Evolutionary conservation across 371 early-diverging fungal species (phyloP).

Genomic region (Polyrhizophydium stewartii): DNA sequence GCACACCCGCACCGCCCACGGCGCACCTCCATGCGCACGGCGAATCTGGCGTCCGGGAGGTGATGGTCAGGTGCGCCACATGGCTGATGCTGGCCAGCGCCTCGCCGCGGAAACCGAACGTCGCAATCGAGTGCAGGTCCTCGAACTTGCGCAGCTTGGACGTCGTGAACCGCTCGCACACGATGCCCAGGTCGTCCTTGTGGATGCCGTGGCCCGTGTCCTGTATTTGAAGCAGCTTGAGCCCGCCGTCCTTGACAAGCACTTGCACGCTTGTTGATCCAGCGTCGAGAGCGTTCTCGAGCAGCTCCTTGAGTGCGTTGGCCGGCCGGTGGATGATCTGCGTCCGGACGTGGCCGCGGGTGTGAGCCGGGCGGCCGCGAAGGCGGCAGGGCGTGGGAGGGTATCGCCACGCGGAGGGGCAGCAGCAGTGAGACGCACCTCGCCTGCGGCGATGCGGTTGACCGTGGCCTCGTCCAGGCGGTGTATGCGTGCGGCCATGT

Average conservation of each 20-base stretch:
- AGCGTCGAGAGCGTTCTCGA: conserved; percentile 98
- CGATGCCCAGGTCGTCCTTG: conserved; percentile 36
- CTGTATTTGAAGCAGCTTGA: conserved; percentile 86
- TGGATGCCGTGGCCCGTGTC: conserved; percentile 97
- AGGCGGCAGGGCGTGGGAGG: no score
- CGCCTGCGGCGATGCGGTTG: conserved; percentile 95
- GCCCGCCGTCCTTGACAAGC: conserved; percentile 77
- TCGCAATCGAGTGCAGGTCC: conserved; percentile 82
- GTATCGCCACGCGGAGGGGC: no score
- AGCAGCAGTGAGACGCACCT: conserved; percentile 47
- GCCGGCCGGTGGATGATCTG: conserved; percentile 91
- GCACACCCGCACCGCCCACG: not conserved
- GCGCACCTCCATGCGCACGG: conserved; percentile 75
- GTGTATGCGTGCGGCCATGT: conserved; percentile 12
- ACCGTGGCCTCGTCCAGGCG: conserved; percentile 62
- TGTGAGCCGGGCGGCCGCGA: not conserved
- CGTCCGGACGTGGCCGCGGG: not conserved
- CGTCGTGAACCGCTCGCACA: conserved; percentile 95
- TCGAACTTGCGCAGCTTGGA: conserved; percentile 85
- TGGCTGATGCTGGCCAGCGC: conserved; percentile 96
- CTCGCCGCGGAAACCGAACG: conserved; percentile 98
- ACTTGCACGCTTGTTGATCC: conserved; percentile 81
- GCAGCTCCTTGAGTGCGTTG: conserved; percentile 94
- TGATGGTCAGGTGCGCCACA: conserved; percentile 87
- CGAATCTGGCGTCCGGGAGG: conserved; percentile 74